Base-by-base conservation (phyloP, 73 alveolate genomes). In the Stentor roeselii region DNA sequence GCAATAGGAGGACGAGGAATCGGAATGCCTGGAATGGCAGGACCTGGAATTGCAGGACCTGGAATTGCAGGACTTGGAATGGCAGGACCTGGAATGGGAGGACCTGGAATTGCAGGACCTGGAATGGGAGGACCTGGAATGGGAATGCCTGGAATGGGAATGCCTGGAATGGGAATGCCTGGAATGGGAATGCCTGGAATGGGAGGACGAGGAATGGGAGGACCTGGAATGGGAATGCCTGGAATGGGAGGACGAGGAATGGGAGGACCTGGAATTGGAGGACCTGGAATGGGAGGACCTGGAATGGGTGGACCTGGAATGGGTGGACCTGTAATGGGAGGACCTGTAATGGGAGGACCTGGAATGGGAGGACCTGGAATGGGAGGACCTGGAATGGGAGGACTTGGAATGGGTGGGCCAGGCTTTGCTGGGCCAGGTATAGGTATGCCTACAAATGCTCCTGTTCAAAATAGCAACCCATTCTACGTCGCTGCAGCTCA, bases 1-100 rank as follows among this genome's bases (percentile, higher is more conserved):
- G 67, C 30, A 50, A 50, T 50, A 50, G 67, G 67, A 50, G 67
- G 67, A 50, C 6, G 6, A 21, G 67, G 67, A 11, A 21, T 6
- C 6, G 67, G 67, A 50, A 50, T 50, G 67, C 67, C 67, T 50
- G 67, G 67, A 50, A 21, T 6, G 21, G 67, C 30, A 50, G 21
- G 6, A 21, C 67, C 67, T 50, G 67, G 67, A 50, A 21, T 6
- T 11, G 21, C 21, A 21, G 67, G 67, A 11, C 30, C 30, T 11
- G 67, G 67, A 50, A 50, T 50, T 6, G 30, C 67, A 11, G 67
- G 67, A 50, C 30, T 6, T 11, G 67, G 67, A 50, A 50, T 50
- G 67, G 30, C 67, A 11, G 67, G 67, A 50, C n/a, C n/a, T n/a
- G 67, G 67, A 50, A 50, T 50, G 67, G 67, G 67, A 11, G 67